Evolutionary conservation across 805 yeast species (phyloP), one percentile per base, ranked within the genome.

Genomic region (Starmerella apis): DNA sequence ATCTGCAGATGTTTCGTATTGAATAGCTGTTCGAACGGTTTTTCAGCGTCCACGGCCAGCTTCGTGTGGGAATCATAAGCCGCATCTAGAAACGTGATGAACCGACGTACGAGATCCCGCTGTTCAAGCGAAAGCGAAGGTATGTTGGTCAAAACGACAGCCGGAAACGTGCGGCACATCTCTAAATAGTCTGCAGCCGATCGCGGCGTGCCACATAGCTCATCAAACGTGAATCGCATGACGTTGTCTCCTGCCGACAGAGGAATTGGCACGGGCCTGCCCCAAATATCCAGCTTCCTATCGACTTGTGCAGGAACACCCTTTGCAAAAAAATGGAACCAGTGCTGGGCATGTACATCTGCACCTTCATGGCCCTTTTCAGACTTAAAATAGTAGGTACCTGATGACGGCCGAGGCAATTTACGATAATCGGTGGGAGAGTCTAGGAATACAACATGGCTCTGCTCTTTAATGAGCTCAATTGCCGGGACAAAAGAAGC

Each of bases 341-440:
- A 92, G 46, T 68, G 72, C 9, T 78, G 73, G 9, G 80, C 70
- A 63, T 92, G 97, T 14, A 68, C 69, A 22, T 69, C 63, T 45
- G 86, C 80, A 20, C 22, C 44, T 30, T 41, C 45, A 79, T 23
- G 71, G 65, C 43, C 81, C 68, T 13, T 81, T 86, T 1, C 80
- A 79, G 31, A 73, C 72, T 5, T 96, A 37, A 55, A 55, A 45
- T 38, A 55, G 42, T 55, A 55, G 16, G 53, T 49, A 24, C 58
- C 58, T 3, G 88, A 80, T 23, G 81, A 62, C 1, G 96, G 96
- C 56, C 85, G 77, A 20, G 88, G 87, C 30, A 88, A 76, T 62
- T 85, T 86, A 60, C 98, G 76, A 65, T 92, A 92, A 67, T 92
- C 98, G 0, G 94, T 87, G 22, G 95, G 95, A 9, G 96, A 86